These are phyloP conservation scores for Tulasnella sp. DNA, from an alignment of 768 basidiomycete species.

Conservation along the genomic window DNA sequence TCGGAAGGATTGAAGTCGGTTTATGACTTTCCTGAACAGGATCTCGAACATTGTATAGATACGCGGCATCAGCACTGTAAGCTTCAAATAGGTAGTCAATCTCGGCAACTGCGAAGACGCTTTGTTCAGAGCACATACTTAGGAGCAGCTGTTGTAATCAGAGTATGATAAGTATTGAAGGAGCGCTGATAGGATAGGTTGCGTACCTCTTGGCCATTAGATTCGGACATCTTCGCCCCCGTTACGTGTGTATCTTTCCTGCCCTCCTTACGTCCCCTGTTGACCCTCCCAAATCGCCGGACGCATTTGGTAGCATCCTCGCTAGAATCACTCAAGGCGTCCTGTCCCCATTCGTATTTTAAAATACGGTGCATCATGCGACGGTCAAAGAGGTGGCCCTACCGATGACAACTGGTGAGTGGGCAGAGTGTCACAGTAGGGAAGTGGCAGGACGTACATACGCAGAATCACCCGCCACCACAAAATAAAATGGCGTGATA, in stretches of 20 bases:
- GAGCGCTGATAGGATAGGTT: slow-evolving; percentile 58
- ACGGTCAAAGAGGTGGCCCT: slow-evolving; percentile 78
- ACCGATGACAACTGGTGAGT: slow-evolving; percentile 6
- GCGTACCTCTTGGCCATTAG: slow-evolving; percentile 63
- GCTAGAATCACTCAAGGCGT: slow-evolving; percentile 34
- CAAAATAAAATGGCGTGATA: slow-evolving; percentile 69
- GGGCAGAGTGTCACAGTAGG: slow-evolving; percentile 16
- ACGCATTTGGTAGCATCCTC: slow-evolving; percentile 63
- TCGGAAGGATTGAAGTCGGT: slow-evolving; percentile 20
- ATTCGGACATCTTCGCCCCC: slow-evolving; percentile 55
- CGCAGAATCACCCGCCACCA: slow-evolving; percentile 70
- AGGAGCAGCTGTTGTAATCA: too few relatives aligned
- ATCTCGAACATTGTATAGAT: slow-evolving; percentile 62
- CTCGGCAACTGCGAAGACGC: too few relatives aligned
- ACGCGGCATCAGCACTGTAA: slow-evolving; percentile 59
- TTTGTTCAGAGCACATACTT: too few relatives aligned
- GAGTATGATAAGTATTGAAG: slow-evolving; percentile 30
- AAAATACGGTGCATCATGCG: slow-evolving; percentile 53
- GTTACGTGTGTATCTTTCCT: slow-evolving; percentile 52
- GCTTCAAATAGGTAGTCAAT: slow-evolving; percentile 40
- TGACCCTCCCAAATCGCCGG: slow-evolving; percentile 53
- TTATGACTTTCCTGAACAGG: slow-evolving; percentile 30
- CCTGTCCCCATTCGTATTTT: slow-evolving; percentile 56
- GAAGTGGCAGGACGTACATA: slow-evolving; percentile 40
- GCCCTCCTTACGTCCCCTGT: slow-evolving; percentile 28